Evolutionary conservation across 371 early-diverging fungal genomes (phyloP), one percentile per base, ranked within the genome.

Genomic region (Mortierella sp.): DNA sequence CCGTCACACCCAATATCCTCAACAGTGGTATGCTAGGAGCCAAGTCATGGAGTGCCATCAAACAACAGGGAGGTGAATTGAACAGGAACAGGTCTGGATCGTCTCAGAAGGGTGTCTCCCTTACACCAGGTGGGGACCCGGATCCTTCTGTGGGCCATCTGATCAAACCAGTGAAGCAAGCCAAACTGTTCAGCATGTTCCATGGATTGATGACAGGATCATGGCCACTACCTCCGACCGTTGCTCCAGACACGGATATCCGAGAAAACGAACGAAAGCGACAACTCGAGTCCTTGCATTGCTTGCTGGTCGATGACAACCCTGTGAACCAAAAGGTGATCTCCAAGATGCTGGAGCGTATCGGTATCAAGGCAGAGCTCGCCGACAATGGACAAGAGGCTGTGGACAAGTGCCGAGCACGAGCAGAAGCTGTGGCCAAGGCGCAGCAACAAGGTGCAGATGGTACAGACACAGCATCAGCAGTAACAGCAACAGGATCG

Each of bases 321-420:
- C 80, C 80, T 23, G 78, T 84, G 48, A 84, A 84, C 55, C 81
- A 80, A 61, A 74, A 67, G 45, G 80, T 84, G 8, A 71, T 82
- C 21, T 55, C 65, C 19, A 62, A 68, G 24, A 79, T 80, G 61
- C 43, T 84, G 57, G 43, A 62, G 5, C 78, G 79, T 16, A 58
- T 82, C 19, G 80, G 81, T 14, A 70, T 73, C 60, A 61, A 45
- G 1, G 60, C 65, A 9, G 81, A 80, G 26, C 58, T 74, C 12
- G 84, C 83, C 26, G 61, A 71, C 46, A 82, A 84, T 54, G 84
- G 84, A 18, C 71, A 71, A 41, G 82, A 84, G 50, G 83, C 81
- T 2, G 72, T 81, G 24, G 76, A 81, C 30, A 70, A 62, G 52
- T 69, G 65, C 4, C 48, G 49, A 8, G 76, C 70, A 3, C 66